A percentile compares a stretch with the other conserved stretches of the same genome.
Conservation (phyloP, 1,139 yeast species). For the Zygoascus meyerae region DNA sequence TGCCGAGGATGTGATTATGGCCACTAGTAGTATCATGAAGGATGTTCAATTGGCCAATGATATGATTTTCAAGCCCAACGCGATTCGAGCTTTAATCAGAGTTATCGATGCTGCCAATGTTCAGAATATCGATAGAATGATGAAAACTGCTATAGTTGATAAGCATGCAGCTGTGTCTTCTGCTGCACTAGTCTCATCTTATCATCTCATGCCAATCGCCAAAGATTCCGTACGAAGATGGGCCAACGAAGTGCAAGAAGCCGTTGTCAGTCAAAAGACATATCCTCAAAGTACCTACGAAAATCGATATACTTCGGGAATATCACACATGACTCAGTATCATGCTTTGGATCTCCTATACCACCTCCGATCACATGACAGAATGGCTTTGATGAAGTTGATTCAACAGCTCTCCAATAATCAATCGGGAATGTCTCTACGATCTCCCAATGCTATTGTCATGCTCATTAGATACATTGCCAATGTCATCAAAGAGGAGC, state of each 20-base stretch:
- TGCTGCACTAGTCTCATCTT: slow-evolving; percentile 88
- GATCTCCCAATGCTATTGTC: slow-evolving; percentile 58
- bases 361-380: slow-evolving; percentile 83
- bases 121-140: slow-evolving; percentile 87
- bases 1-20: slow-evolving; percentile 93
- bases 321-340: slow-evolving; percentile 77
- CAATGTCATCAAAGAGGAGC: slow-evolving; percentile 60
- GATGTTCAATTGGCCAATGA: slow-evolving; percentile 86
- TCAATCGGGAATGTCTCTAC: slow-evolving; percentile 36
- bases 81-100: slow-evolving; percentile 84
- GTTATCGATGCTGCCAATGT: slow-evolving; percentile 91
- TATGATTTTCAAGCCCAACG: slow-evolving; percentile 83
- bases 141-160: slow-evolving; percentile 91
- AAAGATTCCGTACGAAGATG: slow-evolving; percentile 90
- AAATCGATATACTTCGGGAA: slow-evolving; percentile 39
- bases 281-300: slow-evolving; percentile 42
- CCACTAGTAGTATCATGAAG: slow-evolving; percentile 95
- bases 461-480: slow-evolving; percentile 81
- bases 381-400: slow-evolving; percentile 88
- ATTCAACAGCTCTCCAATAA: slow-evolving; percentile 64
- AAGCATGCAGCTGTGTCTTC: slow-evolving; percentile 82
- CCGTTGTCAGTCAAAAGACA: slow-evolving; percentile 62
- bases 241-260: slow-evolving; percentile 89
- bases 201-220: slow-evolving; percentile 83
- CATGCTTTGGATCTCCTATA: slow-evolving; percentile 91